Base-by-base conservation (phyloP, 768 basidiomycete genomes). In the Xerocomus potaroensis region DNA sequence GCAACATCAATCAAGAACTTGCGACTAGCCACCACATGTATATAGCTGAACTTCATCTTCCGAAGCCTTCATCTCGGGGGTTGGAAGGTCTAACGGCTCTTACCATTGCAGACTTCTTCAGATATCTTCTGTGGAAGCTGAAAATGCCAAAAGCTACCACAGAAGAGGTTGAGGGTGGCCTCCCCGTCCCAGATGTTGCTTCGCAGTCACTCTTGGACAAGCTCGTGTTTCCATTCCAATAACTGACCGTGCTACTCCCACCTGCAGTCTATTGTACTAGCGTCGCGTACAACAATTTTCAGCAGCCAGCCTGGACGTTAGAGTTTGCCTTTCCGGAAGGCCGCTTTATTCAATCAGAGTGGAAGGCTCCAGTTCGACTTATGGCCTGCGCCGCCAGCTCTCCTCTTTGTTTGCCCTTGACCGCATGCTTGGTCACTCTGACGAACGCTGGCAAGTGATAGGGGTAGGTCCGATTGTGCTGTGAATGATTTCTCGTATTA, bases 251-350 rank as follows among this genome's bases (percentile, higher is more conserved):
- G 12, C 22, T 62, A 33, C 31, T 60, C 33, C 56, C 65, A 23
- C 66, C 69, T 15, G 45, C 55, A 1, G 46, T 62, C 3, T 71
- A 67, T 43, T 57, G 64, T 19, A 33, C 44, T 10, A 51, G 53
- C 8, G 56, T 70, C n/a, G 45, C 47, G 6, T 30, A 59, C 21
- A 69, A 68, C 43, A 48, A 56, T 8, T 54, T 72, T 32, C 50
- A 59, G 22, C 70, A 70, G 51, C 69, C 70, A 5, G 45, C 55
- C n/a, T 72, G 70, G 70, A 56, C 69, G 58, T 34, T 21, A 14
- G 57, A 39, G 39, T 54, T 56, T 8, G 55, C 60, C 33, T 48
- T 71, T 19, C 61, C 67, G 1, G 45, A 58, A 5, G 48, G n/a
- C n/a, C n/a, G 59, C 36, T 36, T 59, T 12, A 27, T 66, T 22